Conservation (phyloP, 2,329 filamentous ascomycete species). For the Pezicula carpinea region DNA sequence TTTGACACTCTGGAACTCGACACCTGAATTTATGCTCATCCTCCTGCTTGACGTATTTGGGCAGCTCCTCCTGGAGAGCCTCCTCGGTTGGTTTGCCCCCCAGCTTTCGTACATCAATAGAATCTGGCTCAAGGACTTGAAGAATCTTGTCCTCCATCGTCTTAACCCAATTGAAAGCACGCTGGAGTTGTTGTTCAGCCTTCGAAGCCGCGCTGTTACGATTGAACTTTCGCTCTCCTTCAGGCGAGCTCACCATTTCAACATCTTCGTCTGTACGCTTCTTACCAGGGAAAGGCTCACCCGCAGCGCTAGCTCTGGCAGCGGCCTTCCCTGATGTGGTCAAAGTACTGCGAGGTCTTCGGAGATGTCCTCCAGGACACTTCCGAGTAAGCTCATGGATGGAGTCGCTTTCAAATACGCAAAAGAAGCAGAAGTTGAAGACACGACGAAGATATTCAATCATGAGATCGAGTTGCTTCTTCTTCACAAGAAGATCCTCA, state of each 20-base stretch:
- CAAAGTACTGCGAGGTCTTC: constrained; percentile 80
- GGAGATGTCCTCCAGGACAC: constrained; percentile 94
- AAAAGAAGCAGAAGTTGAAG: constrained; percentile 99
- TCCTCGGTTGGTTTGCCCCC: constrained; percentile 86
- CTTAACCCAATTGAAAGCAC: constrained; percentile 97
- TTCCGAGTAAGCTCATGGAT: constrained; percentile 94
- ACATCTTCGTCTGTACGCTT: constrained; percentile 55
- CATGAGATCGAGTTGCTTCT: constrained; percentile 93
- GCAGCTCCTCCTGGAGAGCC: constrained; percentile 78
- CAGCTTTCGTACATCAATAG: constrained; percentile 81
- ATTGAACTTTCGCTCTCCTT: constrained; percentile 69
- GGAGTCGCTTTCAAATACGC: constrained; percentile 96
- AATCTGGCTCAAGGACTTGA: constrained; percentile 87
- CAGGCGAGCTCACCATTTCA: constrained; percentile 60
- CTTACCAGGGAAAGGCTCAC: constrained; percentile 79
- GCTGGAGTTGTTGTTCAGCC: constrained; percentile 84
- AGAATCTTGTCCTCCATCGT: constrained; percentile 96
- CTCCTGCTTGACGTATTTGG: constrained; percentile 91
- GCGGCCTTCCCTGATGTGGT: constrained; percentile 79
- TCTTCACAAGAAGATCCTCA: constrained; percentile 83
- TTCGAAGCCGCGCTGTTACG: constrained; percentile 59
- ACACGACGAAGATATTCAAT: constrained; percentile 96
- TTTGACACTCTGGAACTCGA: constrained; percentile 92
- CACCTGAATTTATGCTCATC: constrained; percentile 96
- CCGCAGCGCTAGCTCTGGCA: constrained; percentile 76